Conservation (phyloP, 805 yeast species). For the Priceomyces medius region DNA sequence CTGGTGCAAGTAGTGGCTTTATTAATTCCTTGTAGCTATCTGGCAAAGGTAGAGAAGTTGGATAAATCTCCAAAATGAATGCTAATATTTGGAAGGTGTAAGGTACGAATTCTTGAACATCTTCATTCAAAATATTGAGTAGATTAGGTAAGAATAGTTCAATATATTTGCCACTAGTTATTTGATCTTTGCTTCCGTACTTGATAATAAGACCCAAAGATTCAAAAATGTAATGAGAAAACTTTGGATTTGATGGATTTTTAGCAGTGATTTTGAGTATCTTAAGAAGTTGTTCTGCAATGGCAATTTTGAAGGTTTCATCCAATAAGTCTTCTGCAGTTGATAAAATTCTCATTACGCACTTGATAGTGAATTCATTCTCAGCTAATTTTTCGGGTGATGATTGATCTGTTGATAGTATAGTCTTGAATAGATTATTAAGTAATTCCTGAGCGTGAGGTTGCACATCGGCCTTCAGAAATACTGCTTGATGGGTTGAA, state of each 20-base stretch:
- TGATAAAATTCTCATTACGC: slow-evolving; percentile 77
- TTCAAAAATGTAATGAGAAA: slow-evolving; percentile 89
- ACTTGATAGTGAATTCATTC: slow-evolving; percentile 89
- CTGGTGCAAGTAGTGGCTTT: slow-evolving; percentile 83
- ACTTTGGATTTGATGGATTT: slow-evolving; percentile 94
- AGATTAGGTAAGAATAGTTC: slow-evolving; percentile 63
- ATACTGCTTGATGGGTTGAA: slow-evolving; percentile 53
- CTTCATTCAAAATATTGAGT: slow-evolving; percentile 67
- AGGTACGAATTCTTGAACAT: slow-evolving; percentile 92
- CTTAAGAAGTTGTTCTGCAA: slow-evolving; percentile 62
- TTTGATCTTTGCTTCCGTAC: slow-evolving; percentile 34
- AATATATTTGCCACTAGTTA: slow-evolving; percentile 34
- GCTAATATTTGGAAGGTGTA: slow-evolving; percentile 90
- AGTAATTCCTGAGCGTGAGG: slow-evolving; percentile 60
- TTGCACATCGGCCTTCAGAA: slow-evolving; percentile 70
- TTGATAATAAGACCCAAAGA: slow-evolving; percentile 75
- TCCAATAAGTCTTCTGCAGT: slow-evolving; percentile 68
- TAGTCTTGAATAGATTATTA: slow-evolving; percentile 62
- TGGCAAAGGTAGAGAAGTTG: slow-evolving; percentile 54
- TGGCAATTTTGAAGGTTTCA: slow-evolving; percentile 40
- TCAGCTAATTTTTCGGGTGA: slow-evolving; percentile 92
- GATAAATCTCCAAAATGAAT: slow-evolving; percentile 64
- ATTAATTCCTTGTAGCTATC: slow-evolving; percentile 61
- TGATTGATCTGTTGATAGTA: slow-evolving; percentile 45
- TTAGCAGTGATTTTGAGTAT: slow-evolving; percentile 71